Percentiles rank a stretch among this genome's conserved stretches.
These are phyloP conservation scores for Rhodamnia argentea DNA, from an alignment of 345 rosid species.

Conservation along the genomic window DNA sequence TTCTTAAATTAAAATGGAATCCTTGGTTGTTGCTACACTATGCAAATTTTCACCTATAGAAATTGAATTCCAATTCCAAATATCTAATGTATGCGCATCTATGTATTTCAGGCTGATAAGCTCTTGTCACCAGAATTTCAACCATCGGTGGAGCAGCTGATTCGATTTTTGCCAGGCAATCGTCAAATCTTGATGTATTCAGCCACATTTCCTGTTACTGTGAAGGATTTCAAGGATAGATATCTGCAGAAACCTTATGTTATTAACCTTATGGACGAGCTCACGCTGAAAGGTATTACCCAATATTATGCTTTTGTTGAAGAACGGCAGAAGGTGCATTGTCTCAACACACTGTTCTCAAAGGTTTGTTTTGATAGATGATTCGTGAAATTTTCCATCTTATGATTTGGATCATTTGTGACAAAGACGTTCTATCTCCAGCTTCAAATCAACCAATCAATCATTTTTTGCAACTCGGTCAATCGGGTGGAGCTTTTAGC, in stretches of 20 bases:
- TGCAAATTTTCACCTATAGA: not conserved
- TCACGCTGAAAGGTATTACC: slow-evolving; percentile 92
- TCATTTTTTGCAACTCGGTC: slow-evolving; percentile 97
- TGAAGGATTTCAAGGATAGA: slow-evolving; percentile 94
- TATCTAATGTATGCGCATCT: slow-evolving; percentile 24
- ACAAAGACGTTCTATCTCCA: slow-evolving; percentile 20
- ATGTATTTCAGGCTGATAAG: slow-evolving; percentile 80
- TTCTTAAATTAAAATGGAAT: not conserved
- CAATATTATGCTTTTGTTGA: slow-evolving; percentile 98
- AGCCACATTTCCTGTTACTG: slow-evolving; percentile 97
- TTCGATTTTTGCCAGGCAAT: slow-evolving; percentile 65
- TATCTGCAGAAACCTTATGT: slow-evolving; percentile 74
- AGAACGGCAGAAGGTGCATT: slow-evolving; percentile 99
- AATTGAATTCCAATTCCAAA: not conserved
- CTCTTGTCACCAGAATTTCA: slow-evolving; percentile 97
- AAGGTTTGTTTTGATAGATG: slow-evolving; percentile 49
- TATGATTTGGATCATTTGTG: not conserved
- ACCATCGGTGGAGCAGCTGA: slow-evolving; percentile 90
- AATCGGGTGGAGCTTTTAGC: slow-evolving; percentile 96
- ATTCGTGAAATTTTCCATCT: not conserved
- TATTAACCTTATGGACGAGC: slow-evolving; percentile 99
- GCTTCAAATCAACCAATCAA: slow-evolving; percentile 99
- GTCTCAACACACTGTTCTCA: slow-evolving; percentile 96
- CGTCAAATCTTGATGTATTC: slow-evolving; percentile 98
- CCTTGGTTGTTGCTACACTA: not conserved